Evolutionary conservation across 176 grass and related monocot species (phyloP).

Genomic region (Thalia dealbata): DNA sequence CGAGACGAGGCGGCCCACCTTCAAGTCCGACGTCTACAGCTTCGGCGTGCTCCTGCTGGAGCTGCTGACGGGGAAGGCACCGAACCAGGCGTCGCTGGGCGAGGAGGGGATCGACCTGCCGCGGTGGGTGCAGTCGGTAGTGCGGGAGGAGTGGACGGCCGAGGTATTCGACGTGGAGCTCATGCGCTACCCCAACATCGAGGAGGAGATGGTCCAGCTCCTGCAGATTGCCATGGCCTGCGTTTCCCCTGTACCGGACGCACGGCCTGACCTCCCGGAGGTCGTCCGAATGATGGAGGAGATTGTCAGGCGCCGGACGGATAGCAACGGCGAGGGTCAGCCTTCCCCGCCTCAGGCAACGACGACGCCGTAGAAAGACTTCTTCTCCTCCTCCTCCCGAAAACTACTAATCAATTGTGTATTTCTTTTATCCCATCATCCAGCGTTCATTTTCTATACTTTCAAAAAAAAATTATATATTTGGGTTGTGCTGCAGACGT

Average conservation of each 20-base stretch:
- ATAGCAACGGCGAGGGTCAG: constrained; percentile 41
- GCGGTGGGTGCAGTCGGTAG: constrained; percentile 61
- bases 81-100: constrained; percentile 53
- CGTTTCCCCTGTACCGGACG: constrained; percentile 48
- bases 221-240: constrained; percentile 39
- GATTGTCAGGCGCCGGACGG: constrained; percentile 27
- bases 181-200: constrained; percentile 32
- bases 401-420: too few species aligned
- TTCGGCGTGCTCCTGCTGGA: constrained; percentile 73
- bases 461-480: too few species aligned
- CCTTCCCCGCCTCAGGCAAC: constrained; percentile 38
- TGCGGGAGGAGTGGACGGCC: constrained; percentile 32
- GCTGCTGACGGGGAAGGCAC: constrained; percentile 60
- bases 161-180: constrained; percentile 91
- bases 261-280: constrained; percentile 35
- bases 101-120: constrained; percentile 78
- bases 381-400: not conserved
- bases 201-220: constrained; percentile 84
- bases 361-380: constrained; percentile 35
- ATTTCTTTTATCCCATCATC: too few species aligned
- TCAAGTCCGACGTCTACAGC: constrained; percentile 71
- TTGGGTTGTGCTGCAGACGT: too few species aligned
- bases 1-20: constrained; percentile 52
- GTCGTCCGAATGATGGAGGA: constrained; percentile 67
- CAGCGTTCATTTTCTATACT: too few species aligned